Percentiles rank a stretch among this genome's conserved stretches.
These are phyloP conservation scores for Neofusicoccum umdonicola DNA, from an alignment of 2,329 filamentous ascomycete species.

Conservation along the genomic window DNA sequence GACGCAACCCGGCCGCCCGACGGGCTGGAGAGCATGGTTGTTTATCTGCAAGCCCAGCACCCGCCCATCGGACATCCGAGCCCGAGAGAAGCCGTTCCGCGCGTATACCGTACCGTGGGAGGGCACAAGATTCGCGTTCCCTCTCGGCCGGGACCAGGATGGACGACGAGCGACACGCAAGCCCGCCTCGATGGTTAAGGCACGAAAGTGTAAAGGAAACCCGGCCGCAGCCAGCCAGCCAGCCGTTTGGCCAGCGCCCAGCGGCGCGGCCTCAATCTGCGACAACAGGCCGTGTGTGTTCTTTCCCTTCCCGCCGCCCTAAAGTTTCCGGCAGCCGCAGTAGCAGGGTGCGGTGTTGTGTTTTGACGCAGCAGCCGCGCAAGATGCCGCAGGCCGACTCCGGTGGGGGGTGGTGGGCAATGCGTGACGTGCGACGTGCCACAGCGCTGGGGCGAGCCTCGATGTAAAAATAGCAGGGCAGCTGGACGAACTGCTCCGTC, in stretches of 20 bases:
- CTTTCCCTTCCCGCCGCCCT: too few relatives aligned
- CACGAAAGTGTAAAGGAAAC: background rate
- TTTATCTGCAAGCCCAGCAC: too few relatives aligned
- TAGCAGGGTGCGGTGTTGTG: too few relatives aligned
- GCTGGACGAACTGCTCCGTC: background rate
- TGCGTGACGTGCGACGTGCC: background rate
- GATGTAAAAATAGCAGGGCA: background rate
- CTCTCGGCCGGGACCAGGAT: too few relatives aligned
- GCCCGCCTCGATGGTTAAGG: background rate
- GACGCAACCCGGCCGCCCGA: background rate
- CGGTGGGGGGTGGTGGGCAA: background rate
- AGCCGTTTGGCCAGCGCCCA: background rate
- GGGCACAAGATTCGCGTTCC: background rate
- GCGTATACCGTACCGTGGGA: background rate
- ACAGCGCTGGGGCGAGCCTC: background rate
- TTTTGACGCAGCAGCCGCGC: too few relatives aligned
- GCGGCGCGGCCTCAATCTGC: background rate
- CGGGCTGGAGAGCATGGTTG: background rate
- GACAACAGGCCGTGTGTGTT: background rate
- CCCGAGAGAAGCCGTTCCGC: background rate
- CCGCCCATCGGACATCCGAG: background rate
- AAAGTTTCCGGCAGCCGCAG: too few relatives aligned
- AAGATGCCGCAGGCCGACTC: too few relatives aligned
- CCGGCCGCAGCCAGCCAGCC: too few relatives aligned
- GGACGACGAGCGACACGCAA: too few relatives aligned